Percentiles rank a stretch among this genome's conserved stretches.
Conservation (phyloP, 805 yeast species). For the Kodamaea leandrae region DNA sequence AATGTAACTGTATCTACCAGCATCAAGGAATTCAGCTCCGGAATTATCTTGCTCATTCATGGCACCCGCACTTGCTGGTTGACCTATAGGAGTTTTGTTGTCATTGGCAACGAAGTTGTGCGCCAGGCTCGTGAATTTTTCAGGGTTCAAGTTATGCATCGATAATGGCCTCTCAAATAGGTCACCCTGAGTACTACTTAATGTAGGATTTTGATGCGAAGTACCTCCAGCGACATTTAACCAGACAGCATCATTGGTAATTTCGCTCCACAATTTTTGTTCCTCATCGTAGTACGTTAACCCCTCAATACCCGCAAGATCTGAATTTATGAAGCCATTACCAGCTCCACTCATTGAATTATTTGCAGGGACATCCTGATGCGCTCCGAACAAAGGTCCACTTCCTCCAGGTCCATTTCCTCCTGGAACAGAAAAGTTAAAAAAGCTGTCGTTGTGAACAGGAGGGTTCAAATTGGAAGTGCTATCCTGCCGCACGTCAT, state of each 20-base stretch:
- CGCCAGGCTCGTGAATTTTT: constrained; percentile 3
- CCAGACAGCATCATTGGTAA: constrained; percentile 78
- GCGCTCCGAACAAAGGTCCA: not conserved
- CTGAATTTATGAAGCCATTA: constrained; percentile 35
- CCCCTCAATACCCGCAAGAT: constrained; percentile 43
- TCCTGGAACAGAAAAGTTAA: constrained; percentile 15
- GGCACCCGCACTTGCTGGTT: no score
- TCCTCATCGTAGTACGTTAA: constrained; percentile 41
- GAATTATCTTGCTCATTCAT: not conserved
- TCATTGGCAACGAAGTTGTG: not conserved
- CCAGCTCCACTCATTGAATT: constrained; percentile 13
- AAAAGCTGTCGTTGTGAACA: constrained; percentile 18
- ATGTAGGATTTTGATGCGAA: constrained; percentile 19
- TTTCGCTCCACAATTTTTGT: constrained; percentile 69
- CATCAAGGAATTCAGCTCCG: constrained; percentile 6
- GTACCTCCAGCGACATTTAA: constrained; percentile 35
- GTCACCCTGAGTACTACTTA: constrained; percentile 11
- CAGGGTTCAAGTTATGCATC: constrained; percentile 8
- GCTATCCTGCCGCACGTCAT: not conserved
- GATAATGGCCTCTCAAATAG: constrained; percentile 9
- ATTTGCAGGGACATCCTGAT: not conserved
- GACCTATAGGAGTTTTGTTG: not conserved
- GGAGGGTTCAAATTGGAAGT: constrained; percentile 12
- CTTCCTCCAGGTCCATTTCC: no score
- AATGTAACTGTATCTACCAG: constrained; percentile 35